Evolutionary conservation across 805 yeast species (phyloP).

Genomic region (Wickerhamomyces bisporus): DNA sequence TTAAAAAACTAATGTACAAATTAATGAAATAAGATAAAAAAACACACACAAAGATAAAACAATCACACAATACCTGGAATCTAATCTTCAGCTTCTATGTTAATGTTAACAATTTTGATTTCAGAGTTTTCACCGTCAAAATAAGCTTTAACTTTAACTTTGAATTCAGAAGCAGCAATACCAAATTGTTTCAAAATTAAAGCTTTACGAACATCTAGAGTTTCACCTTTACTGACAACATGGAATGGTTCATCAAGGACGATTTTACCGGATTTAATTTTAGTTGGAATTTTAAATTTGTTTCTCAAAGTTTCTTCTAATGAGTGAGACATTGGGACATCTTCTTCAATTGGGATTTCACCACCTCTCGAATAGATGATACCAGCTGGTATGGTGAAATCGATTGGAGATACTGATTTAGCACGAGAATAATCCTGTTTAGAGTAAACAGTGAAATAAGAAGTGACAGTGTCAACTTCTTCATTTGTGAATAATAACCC

Average conservation of each 20-base stretch:
- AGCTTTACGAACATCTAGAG: slow-evolving; percentile 85
- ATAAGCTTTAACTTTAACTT: slow-evolving; percentile 72
- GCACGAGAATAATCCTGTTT: slow-evolving; percentile 88
- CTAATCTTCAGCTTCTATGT: slow-evolving; percentile 26
- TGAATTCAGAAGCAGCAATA: slow-evolving; percentile 87
- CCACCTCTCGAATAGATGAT: slow-evolving; percentile 95
- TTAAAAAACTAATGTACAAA: slow-evolving; percentile 11
- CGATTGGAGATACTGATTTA: slow-evolving; percentile 76
- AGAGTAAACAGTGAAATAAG: slow-evolving; percentile 75
- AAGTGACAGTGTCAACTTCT: slow-evolving; percentile 77
- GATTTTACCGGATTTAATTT: slow-evolving; percentile 85
- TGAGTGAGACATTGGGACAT: slow-evolving; percentile 94
- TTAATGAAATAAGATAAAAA: neutral
- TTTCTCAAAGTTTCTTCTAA: slow-evolving; percentile 90
- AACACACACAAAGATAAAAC: neutral
- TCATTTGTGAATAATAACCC: slow-evolving; percentile 91
- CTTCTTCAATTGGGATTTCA: slow-evolving; percentile 82
- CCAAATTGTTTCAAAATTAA: slow-evolving; percentile 92
- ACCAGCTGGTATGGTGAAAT: slow-evolving; percentile 85
- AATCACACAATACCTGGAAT: too few species aligned
- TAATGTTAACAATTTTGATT: slow-evolving; percentile 28
- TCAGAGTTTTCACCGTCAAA: slow-evolving; percentile 56
- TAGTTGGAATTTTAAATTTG: slow-evolving; percentile 86
- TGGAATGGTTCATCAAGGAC: slow-evolving; percentile 66
- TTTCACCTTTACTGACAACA: slow-evolving; percentile 77